These are phyloP conservation scores for Claviceps monticola DNA, from an alignment of 2,329 filamentous ascomycete genomes.

Conservation along the genomic window DNA sequence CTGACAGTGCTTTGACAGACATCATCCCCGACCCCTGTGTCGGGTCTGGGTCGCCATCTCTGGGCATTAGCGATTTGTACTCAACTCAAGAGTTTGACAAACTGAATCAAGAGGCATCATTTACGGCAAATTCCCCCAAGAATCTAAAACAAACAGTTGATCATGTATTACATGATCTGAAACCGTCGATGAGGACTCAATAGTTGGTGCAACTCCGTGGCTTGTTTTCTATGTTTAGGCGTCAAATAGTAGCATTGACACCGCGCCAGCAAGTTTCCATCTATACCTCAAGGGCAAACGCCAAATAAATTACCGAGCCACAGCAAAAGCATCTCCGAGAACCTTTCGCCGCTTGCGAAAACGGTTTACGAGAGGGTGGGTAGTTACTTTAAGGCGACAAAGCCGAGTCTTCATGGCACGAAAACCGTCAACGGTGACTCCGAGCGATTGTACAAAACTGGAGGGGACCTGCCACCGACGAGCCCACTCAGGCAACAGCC, in stretches of 20 bases:
- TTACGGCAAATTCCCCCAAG: slow-evolving; percentile 43
- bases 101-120: slow-evolving; percentile 56
- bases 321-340: slow-evolving; percentile 21
- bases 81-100: slow-evolving; percentile 44
- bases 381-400: slow-evolving; percentile 25
- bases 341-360: slow-evolving; percentile 34
- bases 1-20: slow-evolving; percentile 25
- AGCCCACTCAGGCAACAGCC: background rate
- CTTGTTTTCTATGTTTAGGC: background rate
- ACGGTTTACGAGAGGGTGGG: slow-evolving; percentile 27
- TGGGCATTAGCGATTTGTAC: slow-evolving; percentile 37
- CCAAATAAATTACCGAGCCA: slow-evolving; percentile 8
- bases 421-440: slow-evolving; percentile 24
- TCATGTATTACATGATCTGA: slow-evolving; percentile 62
- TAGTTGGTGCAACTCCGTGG: slow-evolving; percentile 34
- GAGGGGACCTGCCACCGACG: slow-evolving; percentile 6
- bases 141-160: slow-evolving; percentile 58
- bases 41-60: slow-evolving; percentile 39
- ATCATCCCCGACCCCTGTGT: slow-evolving; percentile 52
- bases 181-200: slow-evolving; percentile 54
- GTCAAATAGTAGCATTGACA: background rate
- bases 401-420: slow-evolving; percentile 16
- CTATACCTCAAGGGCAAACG: slow-evolving; percentile 12
- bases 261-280: slow-evolving; percentile 36
- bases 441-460: slow-evolving; percentile 10